Evolutionary conservation across 306 rosid species (phyloP), one percentile per base, ranked within the genome.

Genomic region (Sindora glabra): DNA sequence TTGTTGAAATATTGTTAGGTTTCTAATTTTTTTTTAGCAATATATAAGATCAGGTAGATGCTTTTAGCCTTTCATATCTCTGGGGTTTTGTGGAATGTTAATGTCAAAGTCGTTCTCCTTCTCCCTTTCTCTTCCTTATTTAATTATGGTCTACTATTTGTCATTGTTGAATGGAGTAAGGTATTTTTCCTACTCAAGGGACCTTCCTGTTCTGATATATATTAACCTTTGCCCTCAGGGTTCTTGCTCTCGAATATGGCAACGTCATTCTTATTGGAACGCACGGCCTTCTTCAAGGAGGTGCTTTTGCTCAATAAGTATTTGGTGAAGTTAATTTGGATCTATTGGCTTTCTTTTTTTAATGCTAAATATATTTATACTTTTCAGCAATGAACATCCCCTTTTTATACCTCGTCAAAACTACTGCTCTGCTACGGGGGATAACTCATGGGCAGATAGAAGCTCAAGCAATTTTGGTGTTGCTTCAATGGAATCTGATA

Each of bases 201-300:
- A 50, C 46, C 38, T 51, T 53, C 34, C 29, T 59, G 2, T 14
- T 45, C 21, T 54, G 22, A 52, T 58, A 38, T 39, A 22, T 41
- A 39, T 17, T 64, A 38, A 48, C 9, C 45, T 49, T 41, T 38
- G 62, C 29, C 42, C 67, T 61, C 78, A 92, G 99, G 97, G 95
- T 69, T 92, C 99, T 64, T 84, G 94, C 79, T 92, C 99, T 54
- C 83, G 99, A 54, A 89, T 89, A 76, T 92, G 99, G 99, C 97
- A 89, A 73, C 76, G 99, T 63, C 86, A 84, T 75, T 92, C 97
- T 54, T 86, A 89, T 82, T 84, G 96, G 86, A 67, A 84, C 63
- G 84, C 97, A 13, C 66, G 87, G 5, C 99, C 99, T 54, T 92
- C 95, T 30, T 86, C 95, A 9, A 75, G 82, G 72, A 82, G 94